Evolutionary conservation across 2,329 filamentous ascomycete species (phyloP), one percentile per base, ranked within the genome.

Genomic region (Venturia oleaginea): DNA sequence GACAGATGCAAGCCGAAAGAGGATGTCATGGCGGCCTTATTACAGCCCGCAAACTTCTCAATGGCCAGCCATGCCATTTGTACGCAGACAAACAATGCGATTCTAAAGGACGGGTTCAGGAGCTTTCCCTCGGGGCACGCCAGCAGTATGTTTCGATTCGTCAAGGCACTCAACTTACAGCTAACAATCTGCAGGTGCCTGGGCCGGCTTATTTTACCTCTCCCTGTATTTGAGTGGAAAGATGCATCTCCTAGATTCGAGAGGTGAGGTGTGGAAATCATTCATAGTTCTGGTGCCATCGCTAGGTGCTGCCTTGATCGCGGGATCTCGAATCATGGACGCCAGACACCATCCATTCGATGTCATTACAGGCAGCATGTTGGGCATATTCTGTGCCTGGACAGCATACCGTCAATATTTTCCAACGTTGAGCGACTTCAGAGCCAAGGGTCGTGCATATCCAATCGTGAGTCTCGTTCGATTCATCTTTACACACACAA

Each of bases 341-440:
- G 83, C 83, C 27, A 78, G 83, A 19, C 83, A 86, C 65, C 83
- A 86, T 68, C 82, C 83, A 0, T 85, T 86, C 70, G 83, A 86
- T 67, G 83, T 86, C 37, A 76, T 86, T 48, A 80, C 79, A 15
- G 83, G 83, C 10, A 81, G 79, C 1, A 67, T 81, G 11, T 73
- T 86, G 2, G 83, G 83, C 4, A 76, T 84, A 22, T 68, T 80
- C 38, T 80, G 80, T 46, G 82, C 81, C 10, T 83, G 77, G 73
- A 75, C 77, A 37, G 75, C 82, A 0, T 86, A 85, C 68, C 77
- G 81, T 57, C 83, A 85, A 70, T 86, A 86, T 70, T 86, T 85
- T 72, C 83, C 83, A 22, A 75, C 83, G 0, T 71, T 85, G 11
- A 76, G 74, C 46, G 80, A 85, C 69, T 75, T 81, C 5, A 83